These are phyloP conservation scores for Sphagnum contortum DNA, from an alignment of 225 moss, liverwort and hornwort species.

Conservation along the genomic window DNA sequence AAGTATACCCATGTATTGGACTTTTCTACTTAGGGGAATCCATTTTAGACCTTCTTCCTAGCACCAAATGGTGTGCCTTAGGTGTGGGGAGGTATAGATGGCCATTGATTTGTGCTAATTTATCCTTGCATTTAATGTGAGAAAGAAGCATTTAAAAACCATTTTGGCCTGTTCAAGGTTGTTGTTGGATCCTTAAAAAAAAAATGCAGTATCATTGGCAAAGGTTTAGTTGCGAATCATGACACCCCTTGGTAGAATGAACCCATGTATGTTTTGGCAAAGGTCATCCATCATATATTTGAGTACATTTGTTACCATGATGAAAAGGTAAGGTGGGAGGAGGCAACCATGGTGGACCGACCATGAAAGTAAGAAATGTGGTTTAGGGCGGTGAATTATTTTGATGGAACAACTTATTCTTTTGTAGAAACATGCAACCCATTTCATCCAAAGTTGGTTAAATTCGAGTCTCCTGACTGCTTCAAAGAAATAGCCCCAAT, in stretches of 20 bases:
- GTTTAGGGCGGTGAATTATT: not conserved
- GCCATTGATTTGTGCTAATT: not conserved
- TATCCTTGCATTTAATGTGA: not conserved
- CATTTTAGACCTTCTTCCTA: not conserved
- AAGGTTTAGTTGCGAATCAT: not conserved
- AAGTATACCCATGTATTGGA: not conserved
- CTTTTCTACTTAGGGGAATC: not conserved
- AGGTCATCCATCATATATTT: not conserved
- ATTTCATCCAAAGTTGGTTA: not conserved
- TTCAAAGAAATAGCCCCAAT: too few relatives aligned
- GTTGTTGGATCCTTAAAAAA: not conserved
- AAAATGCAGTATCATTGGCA: not conserved
- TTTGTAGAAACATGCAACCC: not conserved
- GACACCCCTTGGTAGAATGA: not conserved
- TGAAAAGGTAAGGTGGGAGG: not conserved
- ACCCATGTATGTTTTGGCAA: not conserved
- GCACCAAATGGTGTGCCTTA: not conserved
- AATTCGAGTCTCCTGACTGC: not conserved
- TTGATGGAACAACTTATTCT: not conserved
- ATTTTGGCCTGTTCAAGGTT: not conserved
- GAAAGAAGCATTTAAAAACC: not conserved
- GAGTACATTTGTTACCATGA: not conserved
- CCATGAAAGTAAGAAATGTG: not conserved
- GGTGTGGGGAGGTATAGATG: not conserved
- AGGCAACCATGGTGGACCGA: not conserved